phyloP scores from a whole-genome alignment of 148 eudicot genomes.

The Chenopodium berlandieri region DNA sequence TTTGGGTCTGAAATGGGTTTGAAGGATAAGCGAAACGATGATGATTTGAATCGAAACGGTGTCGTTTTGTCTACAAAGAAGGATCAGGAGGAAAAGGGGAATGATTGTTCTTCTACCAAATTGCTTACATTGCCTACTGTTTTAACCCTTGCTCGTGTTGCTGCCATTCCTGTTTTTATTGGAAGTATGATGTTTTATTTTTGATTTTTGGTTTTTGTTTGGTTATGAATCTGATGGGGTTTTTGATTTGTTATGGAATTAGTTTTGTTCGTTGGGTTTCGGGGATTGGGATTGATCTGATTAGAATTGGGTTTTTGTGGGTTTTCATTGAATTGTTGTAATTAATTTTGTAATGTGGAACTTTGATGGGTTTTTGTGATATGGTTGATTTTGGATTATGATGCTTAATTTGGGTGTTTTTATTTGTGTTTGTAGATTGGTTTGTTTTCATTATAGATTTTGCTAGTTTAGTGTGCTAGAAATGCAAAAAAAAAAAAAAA shows the following conservation, averaged over 20 bases:
- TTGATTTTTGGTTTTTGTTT: neutral
- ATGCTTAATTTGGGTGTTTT: neutral
- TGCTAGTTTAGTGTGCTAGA: neutral
- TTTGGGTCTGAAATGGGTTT: slow-evolving; percentile 27
- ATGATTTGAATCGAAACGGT: slow-evolving; percentile 22
- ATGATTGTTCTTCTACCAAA: slow-evolving; percentile 31
- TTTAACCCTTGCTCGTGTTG: slow-evolving; percentile 85
- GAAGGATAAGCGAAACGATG: slow-evolving; percentile 21
- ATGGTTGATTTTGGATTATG: neutral
- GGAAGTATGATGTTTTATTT: slow-evolving; percentile 44
- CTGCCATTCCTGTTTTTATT: slow-evolving; percentile 75
- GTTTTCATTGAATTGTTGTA: neutral
- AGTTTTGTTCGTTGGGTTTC: neutral
- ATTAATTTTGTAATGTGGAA: neutral
- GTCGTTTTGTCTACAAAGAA: slow-evolving; percentile 12
- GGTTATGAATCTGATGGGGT: too few species aligned
- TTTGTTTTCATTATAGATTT: neutral
- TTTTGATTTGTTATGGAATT: neutral
- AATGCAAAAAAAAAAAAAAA: neutral
- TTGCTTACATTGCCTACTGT: slow-evolving; percentile 87
- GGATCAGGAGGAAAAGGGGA: neutral
- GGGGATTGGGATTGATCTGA: neutral
- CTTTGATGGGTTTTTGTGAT: neutral
- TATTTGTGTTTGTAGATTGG: neutral
- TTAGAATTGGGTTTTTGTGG: neutral